Percentiles rank a stretch among this genome's conserved stretches.
These are phyloP conservation scores for Celoporthe dispersa DNA, from an alignment of 2,329 filamentous ascomycete species.

Conservation along the genomic window DNA sequence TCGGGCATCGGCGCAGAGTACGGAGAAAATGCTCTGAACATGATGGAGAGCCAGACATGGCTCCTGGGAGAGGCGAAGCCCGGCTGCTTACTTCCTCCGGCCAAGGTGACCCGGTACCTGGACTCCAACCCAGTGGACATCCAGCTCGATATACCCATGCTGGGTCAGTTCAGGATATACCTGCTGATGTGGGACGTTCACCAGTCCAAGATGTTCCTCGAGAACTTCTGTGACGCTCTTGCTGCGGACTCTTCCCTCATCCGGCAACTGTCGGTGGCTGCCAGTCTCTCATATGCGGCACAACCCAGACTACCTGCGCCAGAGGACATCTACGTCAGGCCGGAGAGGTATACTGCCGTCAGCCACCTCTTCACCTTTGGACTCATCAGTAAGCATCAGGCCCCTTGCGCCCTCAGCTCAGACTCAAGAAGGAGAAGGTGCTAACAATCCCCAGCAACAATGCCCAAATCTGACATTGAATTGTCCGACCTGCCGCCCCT, in stretches of 20 bases:
- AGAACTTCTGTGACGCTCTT: conserved; percentile 61
- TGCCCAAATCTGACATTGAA: conserved; percentile 66
- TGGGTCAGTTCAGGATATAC: conserved; percentile 78
- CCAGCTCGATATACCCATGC: conserved; percentile 76
- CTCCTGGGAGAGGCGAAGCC: conserved; percentile 55
- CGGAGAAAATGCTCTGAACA: conserved; percentile 55
- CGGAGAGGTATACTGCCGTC: conserved; percentile 69
- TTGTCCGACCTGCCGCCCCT: conserved; percentile 66
- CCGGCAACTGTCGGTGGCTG: conserved; percentile 61
- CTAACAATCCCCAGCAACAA: conserved; percentile 50
- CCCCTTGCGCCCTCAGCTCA: not conserved
- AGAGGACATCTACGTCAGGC: conserved; percentile 68
- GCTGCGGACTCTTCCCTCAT: conserved; percentile 58
- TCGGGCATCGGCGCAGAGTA: conserved; percentile 68
- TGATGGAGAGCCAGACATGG: conserved; percentile 44
- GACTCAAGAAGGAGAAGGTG: conserved; percentile 29
- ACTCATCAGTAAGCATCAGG: conserved; percentile 63
- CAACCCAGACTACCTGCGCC: conserved; percentile 61
- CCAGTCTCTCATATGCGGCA: conserved; percentile 63
- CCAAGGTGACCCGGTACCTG: conserved; percentile 73
- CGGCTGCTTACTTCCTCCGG: conserved; percentile 65
- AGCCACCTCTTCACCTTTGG: conserved; percentile 73
- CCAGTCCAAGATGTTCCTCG: conserved; percentile 60
- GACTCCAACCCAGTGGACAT: conserved; percentile 80
- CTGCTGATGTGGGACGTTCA: conserved; percentile 69